phyloP scores from a whole-genome alignment of 176 grass and related monocot genomes.

The Saccharum spontaneum region DNA sequence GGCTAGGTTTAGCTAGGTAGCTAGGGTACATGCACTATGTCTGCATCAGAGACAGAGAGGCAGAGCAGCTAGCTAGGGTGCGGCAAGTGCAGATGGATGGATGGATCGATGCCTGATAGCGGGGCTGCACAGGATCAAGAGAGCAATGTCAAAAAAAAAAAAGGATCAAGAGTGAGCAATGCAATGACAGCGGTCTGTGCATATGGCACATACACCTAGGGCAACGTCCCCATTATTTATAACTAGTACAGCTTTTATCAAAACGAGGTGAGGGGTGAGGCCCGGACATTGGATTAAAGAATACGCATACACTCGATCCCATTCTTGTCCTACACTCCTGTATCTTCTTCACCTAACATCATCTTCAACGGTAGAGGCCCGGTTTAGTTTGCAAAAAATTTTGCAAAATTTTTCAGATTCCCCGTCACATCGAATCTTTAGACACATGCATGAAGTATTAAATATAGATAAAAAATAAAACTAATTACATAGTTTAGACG shows the following conservation, averaged over 20 bases:
- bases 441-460: too few species aligned
- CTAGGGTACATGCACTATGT: slow-evolving; percentile 9
- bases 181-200: slow-evolving; percentile 10
- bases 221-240: not conserved
- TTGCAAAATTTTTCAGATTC: too few species aligned
- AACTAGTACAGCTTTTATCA: not conserved
- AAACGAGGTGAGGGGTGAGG: not conserved
- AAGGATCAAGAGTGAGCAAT: slow-evolving; percentile 14
- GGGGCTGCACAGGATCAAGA: not conserved
- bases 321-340: not conserved
- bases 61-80: slow-evolving; percentile 17
- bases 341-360: not conserved
- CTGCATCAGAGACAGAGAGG: slow-evolving; percentile 18
- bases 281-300: slow-evolving; percentile 14
- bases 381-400: too few species aligned
- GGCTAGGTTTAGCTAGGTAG: not conserved
- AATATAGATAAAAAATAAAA: too few species aligned
- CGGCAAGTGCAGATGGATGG: slow-evolving; percentile 10
- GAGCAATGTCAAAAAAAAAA: too few species aligned
- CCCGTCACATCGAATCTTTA: too few species aligned
- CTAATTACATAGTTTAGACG: too few species aligned
- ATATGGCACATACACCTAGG: slow-evolving; percentile 24
- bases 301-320: slow-evolving; percentile 1
- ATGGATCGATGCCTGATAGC: not conserved
- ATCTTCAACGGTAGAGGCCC: slow-evolving; percentile 5